Base-by-base conservation (phyloP, 345 rosid species). In the Punica granatum region DNA sequence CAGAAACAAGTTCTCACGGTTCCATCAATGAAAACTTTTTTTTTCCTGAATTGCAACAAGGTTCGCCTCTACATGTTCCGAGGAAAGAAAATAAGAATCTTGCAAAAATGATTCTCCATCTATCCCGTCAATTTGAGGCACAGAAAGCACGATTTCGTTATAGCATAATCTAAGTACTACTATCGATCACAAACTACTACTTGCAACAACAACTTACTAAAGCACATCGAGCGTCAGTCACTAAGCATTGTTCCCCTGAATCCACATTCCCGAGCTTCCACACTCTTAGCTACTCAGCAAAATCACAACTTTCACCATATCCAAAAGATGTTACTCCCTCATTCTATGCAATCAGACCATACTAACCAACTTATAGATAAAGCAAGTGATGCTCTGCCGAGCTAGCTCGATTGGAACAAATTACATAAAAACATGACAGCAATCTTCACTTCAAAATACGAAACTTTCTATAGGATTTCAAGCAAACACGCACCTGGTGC, bases 401-500 rank as follows among this genome's bases (percentile, higher is more conserved):
- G 61, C 33, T 56, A 28, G 34, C 16, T 56, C 28, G 23, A 23
- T 51, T 7, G 6, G 58, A 51, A 51, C 58, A 18, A 51, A 51
- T 51, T n/a, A 51, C 58, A 51, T 28, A 51, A 51, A 23, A n/a
- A 1, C 28, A 0, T n/a, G 13, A n/a, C 23, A 3, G 11, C 28
- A 51, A 51, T 8, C 58, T 51, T 51, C 58, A 51, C 58, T 15
- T 56, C 12, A 56, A 56, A 26, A 26, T 3, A 12, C 18, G 12
- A 56, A 10, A 10, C 9, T 28, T 11, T 56, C 25, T 26, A 9
- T 13, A 11, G 61, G 33, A 28, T 26, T 26, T 30, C 6, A 56
- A 51, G 26, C 32, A 10, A 51, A 46, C 33, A 32, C 63, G 60
- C 65, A 90, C 98, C 94, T 93, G 86, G 62, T 93, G 98, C 16